Evolutionary conservation across 192 early-diverging fungal species (phyloP).

Genomic region (Rhizophagus sp.): DNA sequence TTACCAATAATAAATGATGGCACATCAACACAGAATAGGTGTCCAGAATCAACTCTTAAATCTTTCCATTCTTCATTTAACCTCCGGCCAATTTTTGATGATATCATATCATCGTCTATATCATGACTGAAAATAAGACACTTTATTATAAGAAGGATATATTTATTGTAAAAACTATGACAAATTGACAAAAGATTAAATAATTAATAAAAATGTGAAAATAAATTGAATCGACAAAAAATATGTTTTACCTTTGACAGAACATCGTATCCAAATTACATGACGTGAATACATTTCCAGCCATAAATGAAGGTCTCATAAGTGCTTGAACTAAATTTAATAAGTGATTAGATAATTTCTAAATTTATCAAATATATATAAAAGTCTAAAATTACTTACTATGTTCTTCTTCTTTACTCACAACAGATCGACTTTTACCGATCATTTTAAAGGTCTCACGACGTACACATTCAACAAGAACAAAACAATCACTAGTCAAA

Average conservation of each 20-base stretch:
- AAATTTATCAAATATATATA: background rate
- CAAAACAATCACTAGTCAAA: conserved; percentile 52
- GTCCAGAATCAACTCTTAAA: no score
- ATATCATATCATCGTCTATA: no score
- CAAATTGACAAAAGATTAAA: no score
- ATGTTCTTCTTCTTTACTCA: conserved; percentile 50
- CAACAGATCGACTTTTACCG: conserved; percentile 57
- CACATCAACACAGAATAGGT: no score
- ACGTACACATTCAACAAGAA: conserved; percentile 71
- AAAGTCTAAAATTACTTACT: conserved; percentile 6
- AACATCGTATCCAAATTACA: conserved; percentile 70
- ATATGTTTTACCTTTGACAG: conserved; percentile 52
- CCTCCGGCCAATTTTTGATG: no score
- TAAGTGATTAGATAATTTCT: background rate
- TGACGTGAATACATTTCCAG: conserved; percentile 69
- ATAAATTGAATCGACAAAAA: no score
- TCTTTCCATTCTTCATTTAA: no score
- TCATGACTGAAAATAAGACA: no score
- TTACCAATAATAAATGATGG: no score
- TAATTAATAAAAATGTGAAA: no score
- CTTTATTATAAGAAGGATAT: no score
- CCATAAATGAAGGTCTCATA: conserved; percentile 67
- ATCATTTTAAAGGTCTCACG: conserved; percentile 78
- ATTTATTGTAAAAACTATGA: no score
- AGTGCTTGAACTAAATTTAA: conserved; percentile 54